Base-by-base conservation (phyloP, 768 basidiomycete species). In the Cyclocybe cylindracea region DNA sequence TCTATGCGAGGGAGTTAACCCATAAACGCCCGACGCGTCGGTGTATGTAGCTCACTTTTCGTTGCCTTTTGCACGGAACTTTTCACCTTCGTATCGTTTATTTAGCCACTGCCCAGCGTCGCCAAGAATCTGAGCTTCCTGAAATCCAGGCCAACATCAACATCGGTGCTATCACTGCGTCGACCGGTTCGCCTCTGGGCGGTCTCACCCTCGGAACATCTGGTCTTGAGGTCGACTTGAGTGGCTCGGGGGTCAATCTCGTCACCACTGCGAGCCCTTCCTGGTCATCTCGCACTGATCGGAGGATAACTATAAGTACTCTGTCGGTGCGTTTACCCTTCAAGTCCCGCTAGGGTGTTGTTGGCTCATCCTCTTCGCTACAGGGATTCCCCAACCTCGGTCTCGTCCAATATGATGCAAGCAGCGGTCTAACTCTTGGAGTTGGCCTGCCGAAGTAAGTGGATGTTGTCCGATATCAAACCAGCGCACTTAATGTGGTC, bases 81-180 rank as follows among this genome's bases (percentile, higher is more conserved):
- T 8, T 16, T 7, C 7, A n/a, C 13, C 39, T 24, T 24, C 5
- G 24, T 38, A 2, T 35, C 14, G n/a, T 24, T 4, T 33, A n/a
- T 18, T 13, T 38, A 38, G 49, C 33, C 33, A 50, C 49, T 32
- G 49, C 49, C 14, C 41, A 50, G 8, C 41, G 41, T n/a, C 49
- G 41, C 24, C 49, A 50, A 44, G 49, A 11, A 9, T 50, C 49
- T 14, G 33, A 3, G 7, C 13, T 35, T 10, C n/a, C 31, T 10
- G 10, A n/a, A 24, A 33, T n/a, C 10, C 19, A 36, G 10, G 34
- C 32, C 29, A 14, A 37, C 32, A 31, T 50, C 42, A n/a, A 7
- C 10, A 16, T 43, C 3, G 36, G 16, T 8, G 40, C 42, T 18
- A 18, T 33, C n/a, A 50, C 43, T 16, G 16, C 31, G 8, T 32